These are phyloP conservation scores for Lasiodiplodia theobromae DNA, from an alignment of 2,329 filamentous ascomycete species.

Conservation along the genomic window DNA sequence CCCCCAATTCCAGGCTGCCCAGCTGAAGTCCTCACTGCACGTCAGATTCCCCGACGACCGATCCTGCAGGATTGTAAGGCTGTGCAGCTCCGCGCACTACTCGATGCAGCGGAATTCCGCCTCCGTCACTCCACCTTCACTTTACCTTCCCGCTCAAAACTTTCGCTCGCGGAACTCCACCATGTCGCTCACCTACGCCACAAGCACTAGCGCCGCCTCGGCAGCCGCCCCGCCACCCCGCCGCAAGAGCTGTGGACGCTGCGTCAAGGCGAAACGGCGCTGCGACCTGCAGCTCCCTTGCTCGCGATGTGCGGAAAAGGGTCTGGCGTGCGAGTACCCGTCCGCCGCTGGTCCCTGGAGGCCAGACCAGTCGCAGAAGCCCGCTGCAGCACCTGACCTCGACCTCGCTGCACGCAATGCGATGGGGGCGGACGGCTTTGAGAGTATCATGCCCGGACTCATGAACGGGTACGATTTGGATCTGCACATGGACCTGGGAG, in stretches of 20 bases:
- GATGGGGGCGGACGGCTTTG: neutral
- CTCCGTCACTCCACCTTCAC: neutral
- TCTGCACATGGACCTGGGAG: neutral
- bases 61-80: neutral
- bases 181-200: neutral
- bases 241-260: neutral
- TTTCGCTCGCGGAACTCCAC: neutral
- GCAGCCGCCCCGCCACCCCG: neutral
- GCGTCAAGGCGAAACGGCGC: conserved; percentile 1
- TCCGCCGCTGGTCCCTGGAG: neutral
- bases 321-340: neutral
- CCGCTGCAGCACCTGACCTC: neutral
- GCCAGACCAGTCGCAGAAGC: neutral
- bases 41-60: neutral
- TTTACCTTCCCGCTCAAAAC: neutral
- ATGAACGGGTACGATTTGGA: neutral
- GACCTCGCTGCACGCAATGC: neutral
- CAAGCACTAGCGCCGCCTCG: neutral
- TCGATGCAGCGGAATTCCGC: neutral
- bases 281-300: neutral
- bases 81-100: neutral
- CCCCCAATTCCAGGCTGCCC: too few relatives aligned
- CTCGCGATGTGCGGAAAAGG: neutral
- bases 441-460: neutral
- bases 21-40: too few relatives aligned